Evolutionary conservation across 2,329 filamentous ascomycete species (phyloP), one percentile per base, ranked within the genome.

Genomic region (Penicillium sp.): DNA sequence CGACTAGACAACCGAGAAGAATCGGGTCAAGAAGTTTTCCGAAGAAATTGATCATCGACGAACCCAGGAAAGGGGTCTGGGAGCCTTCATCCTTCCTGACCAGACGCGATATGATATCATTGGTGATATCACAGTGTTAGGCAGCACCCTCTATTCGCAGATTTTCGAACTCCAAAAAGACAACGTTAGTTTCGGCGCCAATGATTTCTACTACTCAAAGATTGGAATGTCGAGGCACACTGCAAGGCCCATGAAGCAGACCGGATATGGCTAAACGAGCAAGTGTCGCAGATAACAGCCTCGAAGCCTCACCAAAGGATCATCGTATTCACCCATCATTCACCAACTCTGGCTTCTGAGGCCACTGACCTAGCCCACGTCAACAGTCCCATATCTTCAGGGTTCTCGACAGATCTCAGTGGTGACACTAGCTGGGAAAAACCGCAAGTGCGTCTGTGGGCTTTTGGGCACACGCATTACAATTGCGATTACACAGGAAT

Each of bases 81-180:
- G 76, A n/a, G 67, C 70, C 29, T 80, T 82, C 63, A 67, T 82
- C 29, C 73, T 82, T 26, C 70, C 83, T 31, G 73, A 81, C 58
- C 75, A 75, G 38, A 76, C 69, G 5, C 73, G 76, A 13, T 77
- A 76, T 64, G 75, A 81, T 62, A 19, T 81, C 21, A 73, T 75
- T 5, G 62, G 69, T 3, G 70, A 71, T 3, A 53, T 81, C 9
- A 77, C 75, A 1, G 72, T 84, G 7, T 70, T 84, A 1, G 81
- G 81, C 9, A 84, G 81, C 65, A 82, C 80, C 2, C 74, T 88
- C 3, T 85, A 83, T 72, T 86, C 85, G 0, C 58, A 70, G 8
- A 72, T 87, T 29, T 75, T 78, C 0, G 58, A 74, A 0, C 68
- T 75, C n/a, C 73, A 79, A 7, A 64, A 68, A 7, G 71, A 76